Percentiles rank a stretch among this genome's conserved stretches.
Conservation (phyloP, 352 stramenopile species). For the Globisporangium abappressorium region DNA sequence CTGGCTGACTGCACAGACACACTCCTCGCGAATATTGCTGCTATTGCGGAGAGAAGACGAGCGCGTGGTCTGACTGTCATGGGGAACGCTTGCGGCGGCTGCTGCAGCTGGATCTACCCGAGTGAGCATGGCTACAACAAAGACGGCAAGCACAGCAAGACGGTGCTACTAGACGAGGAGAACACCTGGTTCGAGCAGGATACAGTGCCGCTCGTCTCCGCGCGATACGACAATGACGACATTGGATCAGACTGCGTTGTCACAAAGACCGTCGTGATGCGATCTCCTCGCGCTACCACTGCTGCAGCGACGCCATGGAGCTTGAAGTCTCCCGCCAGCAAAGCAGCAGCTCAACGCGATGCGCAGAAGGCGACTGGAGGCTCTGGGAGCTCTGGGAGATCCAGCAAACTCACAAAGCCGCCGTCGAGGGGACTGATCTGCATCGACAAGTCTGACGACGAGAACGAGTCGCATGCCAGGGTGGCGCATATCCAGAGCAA, state of each 20-base stretch:
- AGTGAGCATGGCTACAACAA: slow-evolving; percentile 5
- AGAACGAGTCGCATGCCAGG: background rate
- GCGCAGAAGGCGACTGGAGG: slow-evolving; percentile 8
- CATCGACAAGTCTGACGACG: slow-evolving; percentile 18
- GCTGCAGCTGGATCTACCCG: slow-evolving; percentile 21
- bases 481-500: background rate
- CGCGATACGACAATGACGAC: slow-evolving; percentile 34
- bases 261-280: slow-evolving; percentile 58
- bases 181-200: slow-evolving; percentile 64
- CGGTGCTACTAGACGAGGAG: slow-evolving; percentile 19
- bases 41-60: slow-evolving; percentile 2
- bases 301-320: background rate
- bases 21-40: background rate
- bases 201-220: slow-evolving; percentile 53
- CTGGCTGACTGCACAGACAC: background rate
- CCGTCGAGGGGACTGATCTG: slow-evolving; percentile 18
- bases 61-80: background rate
- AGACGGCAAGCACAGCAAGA: slow-evolving; percentile 14
- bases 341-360: background rate
- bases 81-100: slow-evolving; percentile 19
- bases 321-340: background rate
- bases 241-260: slow-evolving; percentile 32
- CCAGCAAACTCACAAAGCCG: slow-evolving; percentile 8
- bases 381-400: background rate
- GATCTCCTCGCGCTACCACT: slow-evolving; percentile 25